phyloP scores from a whole-genome alignment of 2,329 filamentous ascomycete species.

The Apiospora malaysiana region DNA sequence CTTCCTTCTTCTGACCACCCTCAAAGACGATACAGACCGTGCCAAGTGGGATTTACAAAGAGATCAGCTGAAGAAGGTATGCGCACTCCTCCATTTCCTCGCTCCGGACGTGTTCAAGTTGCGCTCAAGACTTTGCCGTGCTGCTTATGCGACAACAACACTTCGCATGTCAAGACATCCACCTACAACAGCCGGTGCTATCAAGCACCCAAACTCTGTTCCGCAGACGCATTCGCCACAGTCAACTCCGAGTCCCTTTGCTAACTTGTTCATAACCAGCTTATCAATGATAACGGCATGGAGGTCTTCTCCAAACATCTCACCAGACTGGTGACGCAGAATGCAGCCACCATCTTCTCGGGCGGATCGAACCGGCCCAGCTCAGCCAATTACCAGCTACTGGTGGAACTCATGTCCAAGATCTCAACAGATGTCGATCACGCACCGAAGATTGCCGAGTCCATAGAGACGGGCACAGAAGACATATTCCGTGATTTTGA shows the following conservation, averaged over 20 bases:
- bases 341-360: constrained; percentile 90
- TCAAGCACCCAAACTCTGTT: not conserved
- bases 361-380: constrained; percentile 57
- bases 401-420: constrained; percentile 85
- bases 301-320: constrained; percentile 98
- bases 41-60: constrained; percentile 92
- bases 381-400: constrained; percentile 81
- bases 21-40: constrained; percentile 91
- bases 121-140: not conserved
- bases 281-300: constrained; percentile 98
- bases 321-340: constrained; percentile 86
- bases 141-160: not conserved
- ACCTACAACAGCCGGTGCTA: not conserved
- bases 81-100: constrained; percentile 32
- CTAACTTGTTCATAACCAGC: constrained; percentile 52
- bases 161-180: not conserved
- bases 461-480: constrained; percentile 87
- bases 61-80: constrained; percentile 90
- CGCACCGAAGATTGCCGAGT: constrained; percentile 89
- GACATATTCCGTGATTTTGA: constrained; percentile 97
- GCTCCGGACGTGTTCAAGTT: not conserved
- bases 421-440: constrained; percentile 81
- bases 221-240: not conserved
- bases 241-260: not conserved
- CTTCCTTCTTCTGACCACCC: constrained; percentile 89